Percentiles rank a stretch among this genome's conserved stretches.
Evolutionary conservation across 176 grass and related monocot species (phyloP).

Genomic region (Bonia amplexicaulis): DNA sequence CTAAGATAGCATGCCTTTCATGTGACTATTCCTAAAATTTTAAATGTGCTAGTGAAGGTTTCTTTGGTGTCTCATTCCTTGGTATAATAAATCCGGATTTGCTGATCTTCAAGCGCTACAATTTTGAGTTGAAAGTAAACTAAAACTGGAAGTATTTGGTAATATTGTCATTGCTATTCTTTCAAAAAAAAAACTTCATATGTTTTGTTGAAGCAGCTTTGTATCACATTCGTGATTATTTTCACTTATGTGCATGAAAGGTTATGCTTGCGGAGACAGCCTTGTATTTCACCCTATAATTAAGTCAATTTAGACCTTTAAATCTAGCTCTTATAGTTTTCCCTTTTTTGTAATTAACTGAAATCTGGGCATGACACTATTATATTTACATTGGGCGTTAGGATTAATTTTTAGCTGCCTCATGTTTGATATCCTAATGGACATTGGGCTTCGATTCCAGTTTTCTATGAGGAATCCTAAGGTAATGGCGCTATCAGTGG

Average conservation of each 20-base stretch:
- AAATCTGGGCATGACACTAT: background rate
- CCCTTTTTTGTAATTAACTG: background rate
- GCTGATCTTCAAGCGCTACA: background rate
- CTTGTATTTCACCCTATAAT: background rate
- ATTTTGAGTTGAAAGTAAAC: background rate
- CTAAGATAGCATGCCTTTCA: background rate
- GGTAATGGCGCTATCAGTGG: slow-evolving; percentile 73
- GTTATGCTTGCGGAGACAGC: background rate
- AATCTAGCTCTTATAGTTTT: background rate
- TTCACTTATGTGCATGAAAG: background rate
- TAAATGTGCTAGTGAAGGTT: background rate
- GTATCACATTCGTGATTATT: too few relatives aligned
- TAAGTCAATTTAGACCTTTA: background rate
- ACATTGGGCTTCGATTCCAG: slow-evolving; percentile 32
- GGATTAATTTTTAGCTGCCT: background rate
- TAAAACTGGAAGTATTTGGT: background rate
- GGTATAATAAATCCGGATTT: background rate
- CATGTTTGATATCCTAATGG: slow-evolving; percentile 14
- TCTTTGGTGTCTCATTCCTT: background rate
- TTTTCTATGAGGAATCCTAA: slow-evolving; percentile 89
- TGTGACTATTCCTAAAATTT: background rate
- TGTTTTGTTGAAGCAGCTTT: too few relatives aligned
- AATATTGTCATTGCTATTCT: background rate
- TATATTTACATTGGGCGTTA: background rate
- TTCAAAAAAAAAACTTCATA: too few relatives aligned